A percentile compares a stretch with the other conserved stretches of the same genome.
phyloP scores from a whole-genome alignment of 1,139 yeast genomes.

The Candida tropicalis region DNA sequence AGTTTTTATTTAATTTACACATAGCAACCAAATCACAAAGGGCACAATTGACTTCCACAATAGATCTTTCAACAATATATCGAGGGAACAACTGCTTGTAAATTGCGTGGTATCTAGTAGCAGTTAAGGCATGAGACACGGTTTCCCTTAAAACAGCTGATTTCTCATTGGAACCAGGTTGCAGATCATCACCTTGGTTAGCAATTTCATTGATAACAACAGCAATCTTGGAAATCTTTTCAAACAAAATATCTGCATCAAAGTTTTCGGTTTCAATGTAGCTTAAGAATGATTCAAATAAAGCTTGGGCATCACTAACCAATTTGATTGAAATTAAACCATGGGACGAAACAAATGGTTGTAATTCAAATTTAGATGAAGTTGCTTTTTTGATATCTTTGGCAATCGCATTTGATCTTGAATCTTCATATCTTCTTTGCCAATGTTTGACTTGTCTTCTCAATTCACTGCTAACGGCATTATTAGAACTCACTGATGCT shows the following conservation, averaged over 20 bases:
- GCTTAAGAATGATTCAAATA: constrained; percentile 46
- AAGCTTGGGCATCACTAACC: constrained; percentile 49
- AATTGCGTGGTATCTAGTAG: constrained; percentile 74
- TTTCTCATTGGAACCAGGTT: constrained; percentile 38
- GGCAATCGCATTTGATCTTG: constrained; percentile 33
- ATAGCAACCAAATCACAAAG: constrained; percentile 68
- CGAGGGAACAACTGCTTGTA: constrained; percentile 69
- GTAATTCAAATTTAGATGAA: constrained; percentile 28
- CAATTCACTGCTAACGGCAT: constrained; percentile 26
- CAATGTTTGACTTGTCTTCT: constrained; percentile 39
- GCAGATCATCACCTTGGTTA: constrained; percentile 39
- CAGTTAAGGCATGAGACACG: constrained; percentile 74
- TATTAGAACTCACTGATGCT: constrained; percentile 18
- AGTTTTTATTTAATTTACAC: constrained; percentile 48
- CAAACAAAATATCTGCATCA: constrained; percentile 52
- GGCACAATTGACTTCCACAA: constrained; percentile 73
- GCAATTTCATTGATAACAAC: constrained; percentile 53
- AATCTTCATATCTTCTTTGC: constrained; percentile 51
- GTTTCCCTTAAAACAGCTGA: constrained; percentile 60
- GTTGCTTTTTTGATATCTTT: constrained; percentile 25
- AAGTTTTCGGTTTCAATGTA: constrained; percentile 35
- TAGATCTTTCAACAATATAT: constrained; percentile 73
- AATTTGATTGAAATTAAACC: constrained; percentile 50
- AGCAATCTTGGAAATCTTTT: constrained; percentile 55
- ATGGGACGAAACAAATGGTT: constrained; percentile 33